phyloP scores from a whole-genome alignment of 2,329 filamentous ascomycete genomes.

The Hypoxylon rubiginosum region DNA sequence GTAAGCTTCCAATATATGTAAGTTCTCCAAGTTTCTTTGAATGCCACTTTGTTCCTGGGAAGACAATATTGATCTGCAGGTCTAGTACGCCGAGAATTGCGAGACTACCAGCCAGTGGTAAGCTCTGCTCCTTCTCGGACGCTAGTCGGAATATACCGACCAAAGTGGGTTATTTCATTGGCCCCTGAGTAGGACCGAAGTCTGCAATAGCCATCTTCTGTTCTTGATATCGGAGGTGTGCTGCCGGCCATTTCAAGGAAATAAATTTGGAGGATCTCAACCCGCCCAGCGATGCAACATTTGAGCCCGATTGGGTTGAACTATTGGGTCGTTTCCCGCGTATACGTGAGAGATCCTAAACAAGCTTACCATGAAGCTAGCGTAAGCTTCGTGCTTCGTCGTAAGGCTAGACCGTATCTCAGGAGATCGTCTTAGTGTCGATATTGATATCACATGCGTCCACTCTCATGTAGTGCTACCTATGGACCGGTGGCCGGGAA shows the following conservation, averaged over 20 bases:
- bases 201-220: background rate
- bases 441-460: conserved; percentile 14
- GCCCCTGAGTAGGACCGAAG: conserved; percentile 5
- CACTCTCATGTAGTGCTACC: conserved; percentile 6
- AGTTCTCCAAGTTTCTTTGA: background rate
- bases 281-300: conserved; percentile 4
- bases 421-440: background rate
- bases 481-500: background rate
- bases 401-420: conserved; percentile 1
- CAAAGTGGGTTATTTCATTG: background rate
- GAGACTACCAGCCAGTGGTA: background rate
- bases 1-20: conserved; percentile 9
- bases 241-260: conserved; percentile 4
- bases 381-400: conserved; percentile 1
- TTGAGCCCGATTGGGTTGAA: background rate
- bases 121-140: background rate
- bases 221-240: conserved; percentile 4
- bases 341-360: background rate
- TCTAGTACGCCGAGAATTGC: background rate
- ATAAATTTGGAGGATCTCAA: conserved; percentile 3
- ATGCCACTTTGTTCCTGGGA: background rate
- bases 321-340: background rate
- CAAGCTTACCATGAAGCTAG: background rate
- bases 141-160: conserved; percentile 9
- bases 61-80: conserved; percentile 8